Base-by-base conservation (phyloP, 129 eudicot species). In the Helianthus annuus region DNA sequence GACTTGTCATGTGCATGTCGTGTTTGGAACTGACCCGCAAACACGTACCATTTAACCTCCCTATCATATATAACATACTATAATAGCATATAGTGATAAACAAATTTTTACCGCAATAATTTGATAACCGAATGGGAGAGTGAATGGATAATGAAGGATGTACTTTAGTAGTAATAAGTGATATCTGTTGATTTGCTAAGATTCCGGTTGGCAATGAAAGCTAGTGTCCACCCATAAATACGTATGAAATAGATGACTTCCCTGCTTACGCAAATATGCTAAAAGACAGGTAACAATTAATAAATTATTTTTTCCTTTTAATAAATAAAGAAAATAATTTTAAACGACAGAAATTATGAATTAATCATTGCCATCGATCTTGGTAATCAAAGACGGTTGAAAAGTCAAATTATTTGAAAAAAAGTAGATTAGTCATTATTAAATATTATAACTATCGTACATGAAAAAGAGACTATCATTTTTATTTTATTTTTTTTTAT, bases 161-260 rank as follows among this genome's bases (percentile, higher is more conserved):
- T 6, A 39, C 13, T 67, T 19, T 10, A 66, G n/a, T 29, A 10
- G 78, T 40, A 64, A 63, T 40, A 64, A 63, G 48, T 54, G 79
- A 74, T 42, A 53, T 48, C 57, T 64, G 53, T 55, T 66, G 73
- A 14, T 75, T 46, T 55, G 79, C 66, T 42, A n/a, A 66, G 48
- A 75, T 64, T 65, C 79, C 66, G 60, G 57, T 44, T 44, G 68
- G 68, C 73, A 2, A 24, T 56, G 60, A 75, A 75, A 66, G 66
- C 49, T 15, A n/a, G 36, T 19, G 67, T 56, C 73, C 79, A 75
- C 79, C 59, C 79, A 66, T n/a, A 66, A 66, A 68, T 27, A 57
- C 15, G 51, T 66, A 55, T 45, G 68, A 75, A 66, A 42, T 75
- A 75, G 79, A 75, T 75, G 79, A 75, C 79, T 75, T 75, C 66